These are phyloP conservation scores for Chlorella variabilis DNA, from an alignment of 163 green algal species.

Conservation along the genomic window DNA sequence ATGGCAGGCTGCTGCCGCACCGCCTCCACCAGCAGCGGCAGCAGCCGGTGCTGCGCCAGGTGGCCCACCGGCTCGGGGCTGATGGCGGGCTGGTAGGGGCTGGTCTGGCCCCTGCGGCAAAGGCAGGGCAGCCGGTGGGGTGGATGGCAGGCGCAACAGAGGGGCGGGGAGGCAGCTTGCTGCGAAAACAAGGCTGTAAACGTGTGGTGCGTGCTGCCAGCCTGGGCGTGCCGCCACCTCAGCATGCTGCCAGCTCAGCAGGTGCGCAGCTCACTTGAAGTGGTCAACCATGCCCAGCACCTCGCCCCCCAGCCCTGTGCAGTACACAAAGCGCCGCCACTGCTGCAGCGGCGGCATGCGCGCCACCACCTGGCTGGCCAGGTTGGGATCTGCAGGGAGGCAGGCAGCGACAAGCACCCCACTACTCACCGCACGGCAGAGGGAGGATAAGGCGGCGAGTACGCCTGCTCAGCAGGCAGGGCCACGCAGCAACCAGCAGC, in stretches of 20 bases:
- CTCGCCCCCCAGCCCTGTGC: slow-evolving; percentile 49
- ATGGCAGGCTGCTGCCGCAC: slow-evolving; percentile 1
- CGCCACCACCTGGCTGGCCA: slow-evolving; percentile 44
- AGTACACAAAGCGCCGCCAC: slow-evolving; percentile 91
- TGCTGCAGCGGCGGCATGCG: slow-evolving; percentile 75
- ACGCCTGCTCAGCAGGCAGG: too few relatives aligned
- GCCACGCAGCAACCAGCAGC: neutral
- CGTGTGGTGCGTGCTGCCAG: too few relatives aligned
- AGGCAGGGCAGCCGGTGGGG: neutral
- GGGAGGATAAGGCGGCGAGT: too few relatives aligned
- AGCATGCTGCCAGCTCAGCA: neutral
- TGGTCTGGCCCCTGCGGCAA: slow-evolving; percentile 47
- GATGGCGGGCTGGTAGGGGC: slow-evolving; percentile 40
- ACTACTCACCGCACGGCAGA: too few relatives aligned
- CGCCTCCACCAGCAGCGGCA: slow-evolving; percentile 78
- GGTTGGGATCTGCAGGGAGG: neutral
- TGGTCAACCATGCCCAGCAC: slow-evolving; percentile 87
- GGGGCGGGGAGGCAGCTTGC: neutral
- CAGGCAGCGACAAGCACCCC: too few relatives aligned
- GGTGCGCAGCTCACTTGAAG: slow-evolving; percentile 80
- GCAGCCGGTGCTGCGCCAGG: slow-evolving; percentile 86
- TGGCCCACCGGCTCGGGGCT: slow-evolving; percentile 81
- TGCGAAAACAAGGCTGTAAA: too few relatives aligned
- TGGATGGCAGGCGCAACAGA: neutral
- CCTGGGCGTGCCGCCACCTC: neutral